Percentiles rank a stretch among this genome's conserved stretches.
Evolutionary conservation across 768 basidiomycete species (phyloP).

Genomic region (Lactifluus rugatus): DNA sequence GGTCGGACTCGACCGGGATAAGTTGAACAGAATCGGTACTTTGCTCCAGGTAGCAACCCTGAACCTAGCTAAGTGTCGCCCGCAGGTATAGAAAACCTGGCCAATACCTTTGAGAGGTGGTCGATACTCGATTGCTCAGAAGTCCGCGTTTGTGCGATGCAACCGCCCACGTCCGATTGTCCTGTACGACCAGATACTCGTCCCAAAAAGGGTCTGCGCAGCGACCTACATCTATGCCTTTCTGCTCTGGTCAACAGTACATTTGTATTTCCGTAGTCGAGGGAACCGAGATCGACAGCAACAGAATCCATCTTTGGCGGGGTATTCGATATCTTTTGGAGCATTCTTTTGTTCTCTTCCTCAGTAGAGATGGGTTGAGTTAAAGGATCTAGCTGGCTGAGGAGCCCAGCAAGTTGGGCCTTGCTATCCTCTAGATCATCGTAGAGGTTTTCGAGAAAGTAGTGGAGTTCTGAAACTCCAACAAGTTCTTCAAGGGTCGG

Average conservation of each 20-base stretch:
- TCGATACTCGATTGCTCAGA: not conserved
- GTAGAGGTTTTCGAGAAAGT: not conserved
- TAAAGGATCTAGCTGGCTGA: not conserved
- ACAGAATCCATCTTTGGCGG: not conserved
- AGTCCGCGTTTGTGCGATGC: not conserved
- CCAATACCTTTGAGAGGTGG: not conserved
- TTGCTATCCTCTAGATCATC: not conserved
- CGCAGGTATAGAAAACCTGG: not conserved
- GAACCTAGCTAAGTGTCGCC: not conserved
- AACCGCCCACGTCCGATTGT: not conserved
- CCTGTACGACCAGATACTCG: not conserved
- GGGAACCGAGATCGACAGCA: not conserved
- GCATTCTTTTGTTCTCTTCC: conserved; percentile 2
- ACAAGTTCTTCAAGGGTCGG: conserved; percentile 13
- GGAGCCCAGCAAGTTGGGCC: not conserved
- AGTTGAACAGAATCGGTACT: not conserved
- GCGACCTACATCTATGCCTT: not conserved
- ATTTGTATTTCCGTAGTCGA: not conserved
- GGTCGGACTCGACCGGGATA: not conserved
- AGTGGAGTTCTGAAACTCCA: not conserved
- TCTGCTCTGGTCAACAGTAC: conserved; percentile 9
- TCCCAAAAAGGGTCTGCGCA: not conserved
- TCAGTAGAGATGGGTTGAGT: not conserved
- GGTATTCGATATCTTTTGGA: not conserved
- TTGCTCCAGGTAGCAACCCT: not conserved